Base-by-base conservation (phyloP, 2,329 filamentous ascomycete species). In the Sporothrix variecibatus region DNA sequence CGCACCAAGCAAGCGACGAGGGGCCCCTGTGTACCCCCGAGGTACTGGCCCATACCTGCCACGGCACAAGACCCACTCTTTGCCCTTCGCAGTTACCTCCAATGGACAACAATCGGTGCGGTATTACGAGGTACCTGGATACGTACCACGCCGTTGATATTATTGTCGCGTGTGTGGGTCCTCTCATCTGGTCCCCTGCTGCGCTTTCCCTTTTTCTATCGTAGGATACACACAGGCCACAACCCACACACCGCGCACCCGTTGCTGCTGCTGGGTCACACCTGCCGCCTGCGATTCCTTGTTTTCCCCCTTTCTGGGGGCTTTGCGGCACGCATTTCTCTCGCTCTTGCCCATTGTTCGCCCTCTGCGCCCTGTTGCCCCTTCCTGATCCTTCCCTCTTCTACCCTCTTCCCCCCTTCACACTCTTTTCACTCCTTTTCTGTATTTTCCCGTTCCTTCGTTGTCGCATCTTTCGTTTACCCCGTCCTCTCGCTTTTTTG, bases 111-210 rank as follows among this genome's bases (percentile, higher is more conserved):
- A 64, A 72, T 60, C 49, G 28, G 11, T 43, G 28, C 28, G 34
- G 43, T 49, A 34, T 11, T 38, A 17, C 20, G 46, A 51, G 67
- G 67, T 49, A 34, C 11, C 43, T 23, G 34, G 67, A 28, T 49
- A 34, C 6, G 58, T 23, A 34, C 56, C 56, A 53, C 23, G 26
- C 43, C 70, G 71, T 72, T 64, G 71, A 60, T 67, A 58, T 65
- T 67, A 40, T 74, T 74, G 62, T 74, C 69, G 69, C 73, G 73
- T 51, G 62, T 58, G 73, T 74, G 73, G 73, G 62, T 70, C 73
- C 72, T 46, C 46, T 70, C 72, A 70, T 72, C 68, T 75, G 43
- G 43, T 70, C 64, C 53, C 68, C 68, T 71, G 43, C n/a, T 73
- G 64, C 67, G 65, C 72, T 60, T 73, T 70, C 28, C 72, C 65